phyloP scores from a whole-genome alignment of 2,329 filamentous ascomycete genomes.

The Coniochaeta sp. region DNA sequence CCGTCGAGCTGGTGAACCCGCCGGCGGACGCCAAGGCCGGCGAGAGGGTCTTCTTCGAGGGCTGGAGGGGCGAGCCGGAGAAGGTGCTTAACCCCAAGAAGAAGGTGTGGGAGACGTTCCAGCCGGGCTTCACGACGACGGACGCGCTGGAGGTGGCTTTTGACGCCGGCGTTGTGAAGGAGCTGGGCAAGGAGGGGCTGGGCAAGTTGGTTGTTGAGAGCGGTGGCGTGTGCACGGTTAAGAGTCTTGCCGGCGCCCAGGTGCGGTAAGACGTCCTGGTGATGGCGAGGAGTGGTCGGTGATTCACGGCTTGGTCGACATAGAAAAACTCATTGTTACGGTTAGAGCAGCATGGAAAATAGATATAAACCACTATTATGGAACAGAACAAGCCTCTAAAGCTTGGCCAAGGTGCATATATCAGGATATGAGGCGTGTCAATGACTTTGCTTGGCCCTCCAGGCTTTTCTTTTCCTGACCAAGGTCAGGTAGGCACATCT shows the following conservation, averaged over 20 bases:
- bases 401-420: background rate
- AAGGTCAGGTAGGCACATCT: too few relatives aligned
- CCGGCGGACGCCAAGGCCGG: slow-evolving; percentile 74
- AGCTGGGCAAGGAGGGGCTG: slow-evolving; percentile 62
- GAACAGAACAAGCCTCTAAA: too few relatives aligned
- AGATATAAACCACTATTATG: too few relatives aligned
- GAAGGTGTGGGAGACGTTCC: slow-evolving; percentile 97
- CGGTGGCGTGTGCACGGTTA: slow-evolving; percentile 77
- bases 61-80: slow-evolving; percentile 90
- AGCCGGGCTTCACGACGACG: slow-evolving; percentile 92
- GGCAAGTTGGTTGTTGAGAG: slow-evolving; percentile 67
- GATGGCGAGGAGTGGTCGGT: background rate
- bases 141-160: slow-evolving; percentile 77
- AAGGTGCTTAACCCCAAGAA: slow-evolving; percentile 96
- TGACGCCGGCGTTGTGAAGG: slow-evolving; percentile 69
- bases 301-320: background rate
- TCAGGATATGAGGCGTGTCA: background rate
- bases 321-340: background rate
- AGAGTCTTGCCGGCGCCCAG: slow-evolving; percentile 69
- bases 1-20: slow-evolving; percentile 85
- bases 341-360: background rate
- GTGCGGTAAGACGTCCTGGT: slow-evolving; percentile 56
- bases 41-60: slow-evolving; percentile 87
- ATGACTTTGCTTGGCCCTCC: background rate
- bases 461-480: background rate